Evolutionary conservation across 352 stramenopile genomes (phyloP).

Genomic region (Phytophthora pseudosyringae): DNA sequence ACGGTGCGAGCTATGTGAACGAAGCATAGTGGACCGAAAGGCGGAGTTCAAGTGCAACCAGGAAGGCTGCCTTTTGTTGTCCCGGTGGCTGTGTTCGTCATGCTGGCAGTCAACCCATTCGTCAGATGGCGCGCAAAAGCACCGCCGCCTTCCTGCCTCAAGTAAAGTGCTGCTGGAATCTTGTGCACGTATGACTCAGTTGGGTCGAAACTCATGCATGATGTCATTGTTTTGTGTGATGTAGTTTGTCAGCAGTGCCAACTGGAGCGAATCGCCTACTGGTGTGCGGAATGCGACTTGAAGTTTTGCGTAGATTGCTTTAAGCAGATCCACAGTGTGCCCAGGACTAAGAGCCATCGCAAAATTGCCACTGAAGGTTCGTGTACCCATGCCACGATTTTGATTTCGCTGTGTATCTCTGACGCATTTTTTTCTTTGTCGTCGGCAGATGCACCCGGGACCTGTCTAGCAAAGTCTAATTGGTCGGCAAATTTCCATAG

Average conservation of each 20-base stretch:
- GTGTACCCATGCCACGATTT: background rate
- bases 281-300: slow-evolving; percentile 68
- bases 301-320: slow-evolving; percentile 72
- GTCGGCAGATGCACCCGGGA: slow-evolving; percentile 47
- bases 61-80: slow-evolving; percentile 19
- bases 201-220: background rate
- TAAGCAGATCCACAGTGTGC: slow-evolving; percentile 52
- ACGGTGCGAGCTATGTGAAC: slow-evolving; percentile 29
- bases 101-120: slow-evolving; percentile 36
- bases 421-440: slow-evolving; percentile 1
- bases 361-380: slow-evolving; percentile 54
- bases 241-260: slow-evolving; percentile 74
- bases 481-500: slow-evolving; percentile 57
- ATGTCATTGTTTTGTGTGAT: slow-evolving; percentile 10
- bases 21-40: slow-evolving; percentile 5
- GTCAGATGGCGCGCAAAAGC: slow-evolving; percentile 20
- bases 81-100: slow-evolving; percentile 21
- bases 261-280: slow-evolving; percentile 46
- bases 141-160: slow-evolving; percentile 29
- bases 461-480: slow-evolving; percentile 42
- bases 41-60: slow-evolving; percentile 36
- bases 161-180: slow-evolving; percentile 30
- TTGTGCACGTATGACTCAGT: background rate
- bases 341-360: slow-evolving; percentile 38
- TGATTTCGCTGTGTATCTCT: slow-evolving; percentile 1